Evolutionary conservation across 441 rosid genomes (phyloP).

Genomic region (Syzygium syzygioides): DNA sequence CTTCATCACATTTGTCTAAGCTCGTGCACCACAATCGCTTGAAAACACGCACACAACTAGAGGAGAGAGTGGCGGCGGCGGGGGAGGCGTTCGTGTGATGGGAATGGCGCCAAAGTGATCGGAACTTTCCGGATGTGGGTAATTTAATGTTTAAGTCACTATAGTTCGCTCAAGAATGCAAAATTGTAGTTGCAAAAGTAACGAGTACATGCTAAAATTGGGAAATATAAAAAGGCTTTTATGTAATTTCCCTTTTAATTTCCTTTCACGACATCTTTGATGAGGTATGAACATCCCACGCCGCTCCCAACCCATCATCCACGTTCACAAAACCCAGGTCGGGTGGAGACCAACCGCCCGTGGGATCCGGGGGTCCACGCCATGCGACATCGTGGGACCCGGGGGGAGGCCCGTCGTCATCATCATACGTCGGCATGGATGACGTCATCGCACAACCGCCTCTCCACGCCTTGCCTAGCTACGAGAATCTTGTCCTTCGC

Average conservation of each 20-base stretch:
- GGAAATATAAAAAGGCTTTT: neutral
- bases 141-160: neutral
- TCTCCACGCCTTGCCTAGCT: neutral
- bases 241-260: neutral
- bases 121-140: rapidly evolving
- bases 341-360: neutral
- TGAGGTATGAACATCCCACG: neutral
- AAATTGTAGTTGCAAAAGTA: neutral
- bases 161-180: neutral
- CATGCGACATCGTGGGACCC: neutral
- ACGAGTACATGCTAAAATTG: neutral
- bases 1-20: neutral
- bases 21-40: neutral
- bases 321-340: neutral
- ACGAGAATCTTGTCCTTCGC: neutral
- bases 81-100: rapidly evolving
- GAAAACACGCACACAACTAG: rapidly evolving
- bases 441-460: neutral
- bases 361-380: neutral
- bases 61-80: rapidly evolving
- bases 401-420: neutral
- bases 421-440: neutral
- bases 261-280: neutral
- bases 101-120: rapidly evolving
- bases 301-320: neutral